Conservation (phyloP, 2,329 filamentous ascomycete species). For the Botryotinia calthae region DNA sequence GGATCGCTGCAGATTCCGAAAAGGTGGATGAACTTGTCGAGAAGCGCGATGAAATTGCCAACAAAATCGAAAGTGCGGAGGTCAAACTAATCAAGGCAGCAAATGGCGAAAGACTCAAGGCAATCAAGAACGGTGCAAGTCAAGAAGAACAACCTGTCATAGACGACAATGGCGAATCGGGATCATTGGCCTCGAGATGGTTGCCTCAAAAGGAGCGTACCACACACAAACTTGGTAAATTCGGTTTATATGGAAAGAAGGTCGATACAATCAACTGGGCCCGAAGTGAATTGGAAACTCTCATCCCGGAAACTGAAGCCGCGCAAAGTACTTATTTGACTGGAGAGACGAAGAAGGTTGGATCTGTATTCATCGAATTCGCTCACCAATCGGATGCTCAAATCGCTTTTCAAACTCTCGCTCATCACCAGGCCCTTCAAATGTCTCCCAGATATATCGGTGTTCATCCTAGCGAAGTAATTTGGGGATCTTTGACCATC, state of each 20-base stretch:
- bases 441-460: conserved; percentile 83
- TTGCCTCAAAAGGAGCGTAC: conserved; percentile 71
- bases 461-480: conserved; percentile 75
- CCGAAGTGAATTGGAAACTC: conserved; percentile 70
- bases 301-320: conserved; percentile 68
- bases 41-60: conserved; percentile 74
- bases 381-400: conserved; percentile 79
- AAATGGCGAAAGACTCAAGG: conserved; percentile 69
- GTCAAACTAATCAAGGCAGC: conserved; percentile 78
- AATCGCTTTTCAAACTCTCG: conserved; percentile 78
- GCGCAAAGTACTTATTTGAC: conserved; percentile 65
- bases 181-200: conserved; percentile 71
- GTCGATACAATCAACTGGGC: conserved; percentile 95
- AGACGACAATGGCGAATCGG: conserved; percentile 63
- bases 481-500: conserved; percentile 83
- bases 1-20: conserved; percentile 75
- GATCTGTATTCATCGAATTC: conserved; percentile 88
- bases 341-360: conserved; percentile 57
- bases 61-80: conserved; percentile 83
- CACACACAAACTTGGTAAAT: conserved; percentile 66
- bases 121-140: conserved; percentile 57
- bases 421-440: conserved; percentile 82
- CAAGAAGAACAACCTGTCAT: conserved; percentile 45
- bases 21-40: conserved; percentile 78
- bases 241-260: conserved; percentile 75